These are phyloP conservation scores for Tylopilus balloui DNA, from an alignment of 768 basidiomycete species.

Conservation along the genomic window DNA sequence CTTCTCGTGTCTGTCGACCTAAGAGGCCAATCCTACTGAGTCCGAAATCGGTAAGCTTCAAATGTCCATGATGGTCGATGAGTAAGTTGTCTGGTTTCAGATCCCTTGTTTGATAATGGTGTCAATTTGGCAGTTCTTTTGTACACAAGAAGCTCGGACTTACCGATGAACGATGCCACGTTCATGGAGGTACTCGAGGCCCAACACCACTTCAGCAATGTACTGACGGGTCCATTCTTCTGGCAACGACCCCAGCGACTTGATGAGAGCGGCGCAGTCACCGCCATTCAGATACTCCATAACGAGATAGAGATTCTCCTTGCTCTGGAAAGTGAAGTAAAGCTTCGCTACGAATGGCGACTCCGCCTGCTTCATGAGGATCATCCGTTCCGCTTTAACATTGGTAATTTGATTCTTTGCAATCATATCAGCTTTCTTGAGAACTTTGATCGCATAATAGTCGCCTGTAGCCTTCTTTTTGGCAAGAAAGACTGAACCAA, in stretches of 20 bases:
- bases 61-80: slow-evolving; percentile 93
- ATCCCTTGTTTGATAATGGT: slow-evolving; percentile 54
- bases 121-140: not conserved
- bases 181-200: slow-evolving; percentile 94
- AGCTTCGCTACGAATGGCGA: slow-evolving; percentile 97
- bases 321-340: slow-evolving; percentile 99
- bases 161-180: slow-evolving; percentile 96
- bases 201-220: slow-evolving; percentile 92
- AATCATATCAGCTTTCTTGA: slow-evolving; percentile 99
- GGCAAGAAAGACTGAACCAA: slow-evolving; percentile 96
- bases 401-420: slow-evolving; percentile 99
- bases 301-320: slow-evolving; percentile 96
- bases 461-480: slow-evolving; percentile 98
- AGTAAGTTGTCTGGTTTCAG: slow-evolving; percentile 97
- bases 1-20: slow-evolving; percentile 88
- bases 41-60: slow-evolving; percentile 98
- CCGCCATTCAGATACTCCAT: slow-evolving; percentile 99
- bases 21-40: slow-evolving; percentile 96
- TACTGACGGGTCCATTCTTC: slow-evolving; percentile 98
- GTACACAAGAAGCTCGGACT: slow-evolving; percentile 20
- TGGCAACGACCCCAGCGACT: slow-evolving; percentile 85
- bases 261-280: slow-evolving; percentile 96
- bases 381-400: slow-evolving; percentile 99
- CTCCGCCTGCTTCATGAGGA: slow-evolving; percentile 98
- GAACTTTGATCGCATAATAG: slow-evolving; percentile 99